phyloP scores from a whole-genome alignment of 345 rosid genomes.

The Anacardium occidentale region DNA sequence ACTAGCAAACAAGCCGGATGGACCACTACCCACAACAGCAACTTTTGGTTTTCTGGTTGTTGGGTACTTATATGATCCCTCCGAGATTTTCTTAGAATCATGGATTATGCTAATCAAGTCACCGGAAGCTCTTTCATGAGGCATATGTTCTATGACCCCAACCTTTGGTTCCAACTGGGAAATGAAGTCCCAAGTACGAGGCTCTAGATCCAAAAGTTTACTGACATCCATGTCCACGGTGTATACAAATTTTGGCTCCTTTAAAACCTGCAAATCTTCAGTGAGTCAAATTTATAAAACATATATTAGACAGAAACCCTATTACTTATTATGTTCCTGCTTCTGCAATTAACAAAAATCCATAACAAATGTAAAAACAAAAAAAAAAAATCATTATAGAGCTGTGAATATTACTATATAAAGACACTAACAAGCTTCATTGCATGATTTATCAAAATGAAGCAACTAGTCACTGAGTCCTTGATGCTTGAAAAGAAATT shows the following conservation, averaged over 20 bases:
- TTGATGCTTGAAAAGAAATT: not conserved
- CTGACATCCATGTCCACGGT: conserved; percentile 79
- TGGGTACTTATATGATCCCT: conserved; percentile 25
- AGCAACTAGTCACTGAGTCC: not conserved
- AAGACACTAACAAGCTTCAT: not conserved
- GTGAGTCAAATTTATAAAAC: conserved; percentile 13
- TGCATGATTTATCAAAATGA: not conserved
- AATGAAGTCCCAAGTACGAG: conserved; percentile 82
- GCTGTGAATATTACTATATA: not conserved
- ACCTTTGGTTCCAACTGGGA: conserved; percentile 62
- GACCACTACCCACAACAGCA: conserved; percentile 89
- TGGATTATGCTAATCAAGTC: conserved; percentile 60
- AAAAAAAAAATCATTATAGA: not conserved
- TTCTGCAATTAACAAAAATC: not conserved
- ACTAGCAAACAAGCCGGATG: conserved; percentile 91
- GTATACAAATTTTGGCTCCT: conserved; percentile 91
- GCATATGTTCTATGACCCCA: conserved; percentile 65
- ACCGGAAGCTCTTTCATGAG: conserved; percentile 41
- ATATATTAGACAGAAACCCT: not conserved
- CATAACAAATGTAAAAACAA: not conserved
- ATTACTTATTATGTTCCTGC: not conserved
- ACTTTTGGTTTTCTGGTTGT: conserved; percentile 52
- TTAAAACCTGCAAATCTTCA: conserved; percentile 49
- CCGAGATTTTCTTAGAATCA: conserved; percentile 35
- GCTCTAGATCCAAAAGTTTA: conserved; percentile 74